Evolutionary conservation across 495 filamentous ascomycete species (phyloP).

Genomic region (Pyrenopolyporus hunteri): DNA sequence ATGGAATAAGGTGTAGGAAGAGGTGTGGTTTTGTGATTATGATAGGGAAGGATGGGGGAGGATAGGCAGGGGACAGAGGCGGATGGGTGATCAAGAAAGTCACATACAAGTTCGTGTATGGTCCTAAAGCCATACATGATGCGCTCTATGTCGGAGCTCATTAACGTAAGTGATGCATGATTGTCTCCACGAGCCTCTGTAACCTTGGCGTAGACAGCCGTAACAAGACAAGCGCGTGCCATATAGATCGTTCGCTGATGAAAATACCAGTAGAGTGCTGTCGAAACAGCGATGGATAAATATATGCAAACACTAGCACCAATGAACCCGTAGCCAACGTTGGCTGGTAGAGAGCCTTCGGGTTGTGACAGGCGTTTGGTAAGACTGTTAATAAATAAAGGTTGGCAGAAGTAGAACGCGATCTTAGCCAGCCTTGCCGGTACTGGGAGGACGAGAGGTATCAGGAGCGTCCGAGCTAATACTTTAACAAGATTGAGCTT

Average conservation of each 20-base stretch:
- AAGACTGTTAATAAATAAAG: slow-evolving; percentile 64
- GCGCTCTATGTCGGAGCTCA: slow-evolving; percentile 59
- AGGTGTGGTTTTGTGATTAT: too few species aligned
- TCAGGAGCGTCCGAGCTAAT: slow-evolving; percentile 12
- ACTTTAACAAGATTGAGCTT: slow-evolving; percentile 19
- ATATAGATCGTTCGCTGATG: slow-evolving; percentile 64
- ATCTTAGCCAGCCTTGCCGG: slow-evolving; percentile 61
- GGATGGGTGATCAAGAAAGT: background rate
- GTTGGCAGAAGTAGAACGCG: slow-evolving; percentile 67
- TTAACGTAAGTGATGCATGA: slow-evolving; percentile 63
- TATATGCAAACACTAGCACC: slow-evolving; percentile 69
- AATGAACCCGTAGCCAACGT: slow-evolving; percentile 66
- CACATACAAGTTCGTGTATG: slow-evolving; percentile 47
- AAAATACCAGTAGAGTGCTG: slow-evolving; percentile 61
- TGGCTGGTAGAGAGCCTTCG: slow-evolving; percentile 19
- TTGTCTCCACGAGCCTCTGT: slow-evolving; percentile 54
- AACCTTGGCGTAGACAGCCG: slow-evolving; percentile 62
- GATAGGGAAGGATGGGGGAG: too few species aligned
- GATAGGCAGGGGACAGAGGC: background rate
- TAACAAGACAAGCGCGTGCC: slow-evolving; percentile 63
- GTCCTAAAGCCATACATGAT: slow-evolving; percentile 46
- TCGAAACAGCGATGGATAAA: slow-evolving; percentile 62
- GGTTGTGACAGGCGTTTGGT: slow-evolving; percentile 28
- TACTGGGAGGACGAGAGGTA: slow-evolving; percentile 55
- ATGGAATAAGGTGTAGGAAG: background rate